Percentiles rank a stretch among this genome's conserved stretches.
These are phyloP conservation scores for Metschnikowia lunata DNA, from an alignment of 805 yeast species.

Conservation along the genomic window DNA sequence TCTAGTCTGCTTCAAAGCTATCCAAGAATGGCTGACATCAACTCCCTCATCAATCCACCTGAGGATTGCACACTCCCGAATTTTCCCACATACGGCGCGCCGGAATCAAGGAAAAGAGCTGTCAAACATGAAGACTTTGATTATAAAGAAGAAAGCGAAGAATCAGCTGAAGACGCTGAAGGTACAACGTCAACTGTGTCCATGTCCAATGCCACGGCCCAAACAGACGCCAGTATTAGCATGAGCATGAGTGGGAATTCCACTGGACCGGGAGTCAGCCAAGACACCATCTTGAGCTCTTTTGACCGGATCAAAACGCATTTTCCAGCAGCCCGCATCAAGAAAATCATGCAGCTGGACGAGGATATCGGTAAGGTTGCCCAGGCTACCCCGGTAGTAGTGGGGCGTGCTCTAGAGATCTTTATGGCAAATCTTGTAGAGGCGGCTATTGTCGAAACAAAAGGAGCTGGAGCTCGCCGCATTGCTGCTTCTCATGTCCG, in stretches of 20 bases:
- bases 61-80: conserved; percentile 16
- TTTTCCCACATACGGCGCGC: conserved; percentile 1
- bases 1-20: neutral
- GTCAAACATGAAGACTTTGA: conserved; percentile 3
- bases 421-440: conserved; percentile 88
- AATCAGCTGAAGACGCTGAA: neutral
- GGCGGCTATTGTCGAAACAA: conserved; percentile 75
- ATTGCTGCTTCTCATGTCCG: conserved; percentile 80
- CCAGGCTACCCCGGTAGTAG: conserved; percentile 97
- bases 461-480: conserved; percentile 67
- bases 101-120: neutral
- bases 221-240: no score
- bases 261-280: conserved; percentile 21
- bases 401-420: conserved; percentile 89
- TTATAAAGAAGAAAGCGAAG: conserved; percentile 5
- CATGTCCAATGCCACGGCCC: neutral
- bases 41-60: conserved; percentile 24
- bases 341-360: conserved; percentile 95
- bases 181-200: neutral
- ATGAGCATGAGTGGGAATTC: neutral
- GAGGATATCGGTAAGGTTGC: conserved; percentile 99
- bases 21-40: conserved; percentile 23
- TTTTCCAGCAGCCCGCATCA: conserved; percentile 90
- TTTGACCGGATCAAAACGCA: conserved; percentile 66
- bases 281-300: conserved; percentile 28